Evolutionary conservation across 257 asterid genomes (phyloP), one percentile per base, ranked within the genome.

Genomic region (Solanum neorickii): DNA sequence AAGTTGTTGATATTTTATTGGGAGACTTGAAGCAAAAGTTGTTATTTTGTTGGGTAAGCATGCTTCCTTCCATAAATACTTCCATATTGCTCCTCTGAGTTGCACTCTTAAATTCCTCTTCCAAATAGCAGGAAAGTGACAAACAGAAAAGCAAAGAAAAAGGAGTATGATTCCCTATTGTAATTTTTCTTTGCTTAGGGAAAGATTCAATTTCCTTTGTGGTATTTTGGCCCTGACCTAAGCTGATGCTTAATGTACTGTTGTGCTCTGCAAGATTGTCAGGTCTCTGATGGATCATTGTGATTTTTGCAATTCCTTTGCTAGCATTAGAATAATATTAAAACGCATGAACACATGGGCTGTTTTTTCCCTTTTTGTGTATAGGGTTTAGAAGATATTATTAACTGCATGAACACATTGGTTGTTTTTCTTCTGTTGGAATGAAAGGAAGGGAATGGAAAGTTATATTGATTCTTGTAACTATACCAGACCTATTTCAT

Each of bases 41-140:
- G 89, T 86, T 91, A 49, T 95, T 93, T 92, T 93, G 95, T 90
- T 96, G 99, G 99, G 98, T 96, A 94, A 92, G 94, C 62, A 13
- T 23, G 46, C 65, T 46, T 85, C 60, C 46, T 5, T 42, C 9
- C 75, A 77, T 15, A 69, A 27, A 69, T 80, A 16, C 44, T 47
- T 80, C 66, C 42, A 47, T 29, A 80, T 25, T 5, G 25, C 68
- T 47, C 42, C 44, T 80, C 68, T 68, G 29, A 80, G 68, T 29
- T 29, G 85, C 42, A 80, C 27, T 37, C 16, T 73, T 73, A 73
- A 73, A 37, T 73, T 73, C 82, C 21, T 39, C 56, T 13, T 41
- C 35, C 83, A 41, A 41, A 41, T 35, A 75, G 59, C 49, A 73
- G 49, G 49, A 75, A 73, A 41, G 59, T 12, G 33, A 75, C 83